phyloP scores from a whole-genome alignment of 2,329 filamentous ascomycete genomes.

The Botrytis deweyae region DNA sequence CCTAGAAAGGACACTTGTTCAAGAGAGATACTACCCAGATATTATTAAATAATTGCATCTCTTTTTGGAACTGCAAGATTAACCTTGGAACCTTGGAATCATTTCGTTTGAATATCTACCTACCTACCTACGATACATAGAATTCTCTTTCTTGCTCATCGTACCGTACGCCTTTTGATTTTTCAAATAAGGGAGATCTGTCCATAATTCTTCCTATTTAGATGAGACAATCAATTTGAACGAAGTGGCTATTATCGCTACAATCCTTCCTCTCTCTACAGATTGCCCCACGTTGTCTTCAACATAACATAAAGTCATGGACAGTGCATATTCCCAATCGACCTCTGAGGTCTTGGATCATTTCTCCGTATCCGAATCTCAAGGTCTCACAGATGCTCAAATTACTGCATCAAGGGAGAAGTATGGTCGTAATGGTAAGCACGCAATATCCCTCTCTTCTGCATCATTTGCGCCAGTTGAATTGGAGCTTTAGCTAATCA shows the following conservation, averaged over 20 bases:
- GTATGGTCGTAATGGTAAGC: constrained; percentile 65
- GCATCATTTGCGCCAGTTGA: constrained; percentile 23
- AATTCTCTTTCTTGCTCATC: neutral
- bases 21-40: neutral
- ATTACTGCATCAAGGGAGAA: constrained; percentile 55
- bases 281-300: constrained; percentile 13
- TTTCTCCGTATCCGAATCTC: constrained; percentile 55
- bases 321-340: constrained; percentile 60
- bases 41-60: neutral
- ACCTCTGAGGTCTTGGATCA: constrained; percentile 57
- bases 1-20: constrained; percentile 10
- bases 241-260: constrained; percentile 22
- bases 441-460: constrained; percentile 17
- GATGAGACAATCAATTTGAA: constrained; percentile 23
- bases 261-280: constrained; percentile 11
- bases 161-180: neutral
- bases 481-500: constrained; percentile 28
- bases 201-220: constrained; percentile 15
- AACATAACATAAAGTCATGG: constrained; percentile 47
- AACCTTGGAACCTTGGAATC: too few species aligned
- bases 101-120: neutral
- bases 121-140: neutral
- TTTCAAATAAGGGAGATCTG: constrained; percentile 13
- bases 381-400: constrained; percentile 60
- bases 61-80: neutral